A percentile compares a stretch with the other conserved stretches of the same genome.
These are phyloP conservation scores for Yamadazyma siamensis DNA, from an alignment of 1,139 yeast genomes.

Conservation along the genomic window DNA sequence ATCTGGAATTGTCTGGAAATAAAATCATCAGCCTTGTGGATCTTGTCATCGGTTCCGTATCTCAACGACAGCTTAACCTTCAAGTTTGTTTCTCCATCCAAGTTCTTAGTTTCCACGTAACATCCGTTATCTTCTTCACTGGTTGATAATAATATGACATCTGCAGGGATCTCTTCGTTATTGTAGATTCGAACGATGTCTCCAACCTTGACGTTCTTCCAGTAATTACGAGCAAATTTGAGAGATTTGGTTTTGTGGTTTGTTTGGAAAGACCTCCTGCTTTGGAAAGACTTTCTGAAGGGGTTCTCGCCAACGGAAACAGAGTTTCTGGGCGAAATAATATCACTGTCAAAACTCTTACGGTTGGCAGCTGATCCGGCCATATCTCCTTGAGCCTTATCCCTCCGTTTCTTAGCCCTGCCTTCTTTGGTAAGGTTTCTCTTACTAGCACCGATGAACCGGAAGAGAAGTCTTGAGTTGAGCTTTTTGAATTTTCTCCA, in stretches of 20 bases:
- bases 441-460: constrained; percentile 26
- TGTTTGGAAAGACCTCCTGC: constrained; percentile 9
- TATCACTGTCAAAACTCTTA: constrained; percentile 35
- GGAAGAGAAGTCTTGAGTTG: constrained; percentile 31
- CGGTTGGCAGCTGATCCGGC: constrained; percentile 14
- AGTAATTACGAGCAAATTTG: constrained; percentile 34
- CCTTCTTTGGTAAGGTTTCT: constrained; percentile 37
- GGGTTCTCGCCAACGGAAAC: constrained; percentile 17
- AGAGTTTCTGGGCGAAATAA: constrained; percentile 17
- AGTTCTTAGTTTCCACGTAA: constrained; percentile 56
- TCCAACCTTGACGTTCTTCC: constrained; percentile 58
- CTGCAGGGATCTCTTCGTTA: constrained; percentile 61
- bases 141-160: constrained; percentile 47
- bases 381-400: constrained; percentile 13
- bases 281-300: constrained; percentile 25
- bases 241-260: constrained; percentile 17
- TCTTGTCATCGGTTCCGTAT: constrained; percentile 34
- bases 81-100: constrained; percentile 61
- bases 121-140: constrained; percentile 54
- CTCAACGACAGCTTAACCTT: constrained; percentile 51
- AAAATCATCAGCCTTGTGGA: constrained; percentile 44
- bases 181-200: constrained; percentile 50
- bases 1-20: constrained; percentile 37
- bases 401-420: constrained; percentile 30
- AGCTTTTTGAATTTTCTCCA: constrained; percentile 64